Base-by-base conservation (phyloP, 1,139 yeast genomes). In the Scheffersomyces parashehatae region DNA sequence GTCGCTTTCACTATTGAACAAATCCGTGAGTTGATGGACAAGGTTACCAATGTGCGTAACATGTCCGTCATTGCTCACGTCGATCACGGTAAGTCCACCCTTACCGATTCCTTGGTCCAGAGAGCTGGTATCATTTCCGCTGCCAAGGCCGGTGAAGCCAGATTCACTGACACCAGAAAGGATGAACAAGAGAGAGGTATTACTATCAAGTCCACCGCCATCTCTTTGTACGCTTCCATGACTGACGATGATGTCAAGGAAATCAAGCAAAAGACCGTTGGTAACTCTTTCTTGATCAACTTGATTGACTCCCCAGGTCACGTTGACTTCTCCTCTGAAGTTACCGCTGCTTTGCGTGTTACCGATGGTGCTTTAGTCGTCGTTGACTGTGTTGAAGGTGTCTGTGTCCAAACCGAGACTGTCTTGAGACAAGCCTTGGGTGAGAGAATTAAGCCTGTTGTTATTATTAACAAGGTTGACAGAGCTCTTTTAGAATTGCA, bases 41-140 rank as follows among this genome's bases (percentile, higher is more conserved):
- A 85, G 81, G 97, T 90, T 82, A 86, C 97, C 78, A 91, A 93
- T 74, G 97, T 93, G 72, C 97, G 99, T 84, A 93, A 93, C 95
- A 93, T 93, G 96, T 93, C 98, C 78, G 99, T 93, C 79, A 93
- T 93, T 85, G 99, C 99, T 73, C 99, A 93, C 88, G 98, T 93
- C 87, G 99, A 93, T 85, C 99, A 93, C 85, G 99, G 99, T 82
- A 93, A 93, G 79, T 90, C 98, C 61, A 93, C 99, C 67, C 85
- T 93, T 78, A 90, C 99, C 75, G 99, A 93, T 79, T 91, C 98
- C 59, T 87, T 93, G 73, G 98, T 93, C 66, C 97, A 91, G 82
- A 87, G 85, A 70, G 98, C 99, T 63, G 99, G 99, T 88, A 93
- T 93, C 75, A 93, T 93, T 69, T 93, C 99, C 48, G 97, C 98